phyloP scores from a whole-genome alignment of 768 basidiomycete genomes.

The Mycena epipterygia region DNA sequence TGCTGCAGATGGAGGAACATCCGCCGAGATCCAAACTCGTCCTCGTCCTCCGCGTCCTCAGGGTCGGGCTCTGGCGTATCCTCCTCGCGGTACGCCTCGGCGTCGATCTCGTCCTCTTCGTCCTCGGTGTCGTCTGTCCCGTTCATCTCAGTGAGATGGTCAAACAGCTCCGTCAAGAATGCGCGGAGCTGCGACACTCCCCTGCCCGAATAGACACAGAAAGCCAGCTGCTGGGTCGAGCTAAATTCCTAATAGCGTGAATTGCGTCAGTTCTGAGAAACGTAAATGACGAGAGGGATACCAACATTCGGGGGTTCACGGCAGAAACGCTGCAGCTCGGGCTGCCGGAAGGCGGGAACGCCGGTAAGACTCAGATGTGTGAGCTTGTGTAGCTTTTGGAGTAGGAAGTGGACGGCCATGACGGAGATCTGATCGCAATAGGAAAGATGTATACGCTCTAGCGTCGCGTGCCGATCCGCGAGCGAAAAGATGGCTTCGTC shows the following conservation, averaged over 20 bases:
- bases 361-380: conserved; percentile 98
- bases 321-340: conserved; percentile 91
- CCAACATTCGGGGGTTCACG: conserved; percentile 87
- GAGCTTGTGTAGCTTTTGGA: conserved; percentile 89
- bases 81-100: conserved; percentile 62
- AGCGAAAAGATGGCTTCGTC: conserved; percentile 94
- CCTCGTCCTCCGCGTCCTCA: conserved; percentile 48
- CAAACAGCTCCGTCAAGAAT: conserved; percentile 83
- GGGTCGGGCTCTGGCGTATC: conserved; percentile 61
- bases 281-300: conserved; percentile 31
- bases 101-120: conserved; percentile 72
- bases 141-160: conserved; percentile 80
- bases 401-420: conserved; percentile 89
- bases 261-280: conserved; percentile 11
- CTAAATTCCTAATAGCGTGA: conserved; percentile 82
- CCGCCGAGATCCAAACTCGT: conserved; percentile 48
- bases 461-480: conserved; percentile 84
- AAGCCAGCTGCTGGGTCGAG: conserved; percentile 86
- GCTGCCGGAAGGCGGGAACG: conserved; percentile 89
- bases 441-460: conserved; percentile 96
- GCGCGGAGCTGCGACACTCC: conserved; percentile 88
- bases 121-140: conserved; percentile 79
- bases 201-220: conserved; percentile 97
- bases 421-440: conserved; percentile 97
- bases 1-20: conserved; percentile 44